Conservation (phyloP, 192 early-diverging fungal species). For the Gonapodya prolifera region DNA sequence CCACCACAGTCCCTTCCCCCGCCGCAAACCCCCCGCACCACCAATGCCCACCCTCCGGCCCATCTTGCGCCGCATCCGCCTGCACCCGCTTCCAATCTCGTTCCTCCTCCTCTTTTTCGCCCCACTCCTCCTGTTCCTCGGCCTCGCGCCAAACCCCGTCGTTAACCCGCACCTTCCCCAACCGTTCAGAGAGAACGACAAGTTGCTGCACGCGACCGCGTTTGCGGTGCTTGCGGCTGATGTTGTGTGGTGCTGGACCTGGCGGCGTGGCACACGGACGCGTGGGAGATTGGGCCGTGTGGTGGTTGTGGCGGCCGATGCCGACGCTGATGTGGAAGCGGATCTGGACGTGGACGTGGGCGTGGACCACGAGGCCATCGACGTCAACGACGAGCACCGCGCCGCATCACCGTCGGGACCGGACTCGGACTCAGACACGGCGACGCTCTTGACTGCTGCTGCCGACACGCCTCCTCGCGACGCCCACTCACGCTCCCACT, state of each 20-base stretch:
- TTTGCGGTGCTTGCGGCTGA: neutral
- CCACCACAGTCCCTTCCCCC: neutral
- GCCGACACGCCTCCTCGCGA: too few species aligned
- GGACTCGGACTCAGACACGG: neutral
- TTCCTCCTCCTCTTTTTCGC: neutral
- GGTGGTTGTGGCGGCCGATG: neutral
- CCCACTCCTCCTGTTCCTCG: neutral
- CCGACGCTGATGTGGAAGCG: neutral
- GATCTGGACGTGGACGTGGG: neutral
- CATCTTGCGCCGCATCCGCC: neutral
- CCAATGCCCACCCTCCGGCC: neutral
- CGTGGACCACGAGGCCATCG: neutral
- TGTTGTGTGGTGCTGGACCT: neutral
- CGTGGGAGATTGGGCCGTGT: neutral
- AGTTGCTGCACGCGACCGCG: neutral
- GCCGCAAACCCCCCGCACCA: neutral
- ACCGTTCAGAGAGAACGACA: neutral
- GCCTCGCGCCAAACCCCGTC: neutral
- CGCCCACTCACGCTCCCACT: neutral
- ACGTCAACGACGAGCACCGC: neutral
- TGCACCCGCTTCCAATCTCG: neutral
- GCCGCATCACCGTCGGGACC: neutral
- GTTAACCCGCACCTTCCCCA: neutral
- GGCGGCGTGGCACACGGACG: neutral
- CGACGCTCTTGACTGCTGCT: neutral